Base-by-base conservation (phyloP, 2,329 filamentous ascomycete species). In the Paraphaeosphaeria sporulosa region DNA sequence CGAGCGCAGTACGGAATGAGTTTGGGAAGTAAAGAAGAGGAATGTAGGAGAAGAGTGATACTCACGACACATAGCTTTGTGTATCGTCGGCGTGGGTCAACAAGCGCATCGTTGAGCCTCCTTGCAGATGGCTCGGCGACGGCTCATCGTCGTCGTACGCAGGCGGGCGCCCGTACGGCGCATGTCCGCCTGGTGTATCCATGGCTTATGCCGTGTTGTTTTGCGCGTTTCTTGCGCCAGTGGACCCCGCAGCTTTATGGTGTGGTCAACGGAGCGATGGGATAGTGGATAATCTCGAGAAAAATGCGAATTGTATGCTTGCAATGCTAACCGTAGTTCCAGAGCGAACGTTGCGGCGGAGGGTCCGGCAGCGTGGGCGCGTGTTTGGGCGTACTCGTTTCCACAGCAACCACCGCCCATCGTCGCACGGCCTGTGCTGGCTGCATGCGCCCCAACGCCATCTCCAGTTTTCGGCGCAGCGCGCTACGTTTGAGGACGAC, bases 51-150 rank as follows among this genome's bases (percentile, higher is more conserved):
- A 67, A 58, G 64, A 56, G 71, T 73, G 73, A 59, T 76, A 82
- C 76, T 79, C 76, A 78, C 79, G 76, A 72, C 69, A 76, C 74
- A 68, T 81, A 80, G 65, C 73, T 73, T 55, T 71, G 70, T 63
- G 70, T 71, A 50, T 81, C 79, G 55, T 83, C 80, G 43, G 70
- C 74, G 64, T 79, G 79, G 64, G 81, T 82, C 76, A 84, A 77
- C 71, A 84, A 75, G 60, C 82, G 80, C 82, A 84, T 83, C 48
- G 80, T 81, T 57, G 81, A 76, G 58, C 79, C 79, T 70, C 78
- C 75, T 67, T 77, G 77, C 58, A 68, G 65, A 50, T 73, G 67
- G 36, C 70, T 72, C 34, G 74, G 71, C 19, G 73, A 69, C 49
- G 67, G 70, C 52, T 78, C 75, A 48, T 78, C 75, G 46, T 83